A percentile compares a stretch with the other conserved stretches of the same genome.
Conservation (phyloP, 1,139 yeast genomes). For the Yarrowia galli region DNA sequence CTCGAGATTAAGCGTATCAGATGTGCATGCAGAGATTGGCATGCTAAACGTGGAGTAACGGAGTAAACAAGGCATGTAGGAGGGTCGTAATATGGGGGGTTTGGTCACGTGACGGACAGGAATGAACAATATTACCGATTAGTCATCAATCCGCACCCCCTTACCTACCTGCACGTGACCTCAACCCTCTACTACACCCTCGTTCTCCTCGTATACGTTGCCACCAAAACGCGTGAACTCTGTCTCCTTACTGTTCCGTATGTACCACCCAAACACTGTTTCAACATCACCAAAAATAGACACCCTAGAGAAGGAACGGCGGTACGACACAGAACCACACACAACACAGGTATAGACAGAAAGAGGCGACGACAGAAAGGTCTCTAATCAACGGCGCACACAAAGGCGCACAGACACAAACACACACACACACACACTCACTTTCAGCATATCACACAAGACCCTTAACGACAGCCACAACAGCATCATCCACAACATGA, state of each 20-base stretch:
- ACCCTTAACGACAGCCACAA: too few relatives aligned
- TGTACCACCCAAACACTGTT: constrained; percentile 20
- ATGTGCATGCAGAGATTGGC: constrained; percentile 34
- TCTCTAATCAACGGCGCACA: background rate
- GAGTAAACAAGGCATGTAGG: constrained; percentile 1
- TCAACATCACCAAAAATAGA: constrained; percentile 26
- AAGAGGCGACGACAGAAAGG: background rate
- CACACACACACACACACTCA: background rate
- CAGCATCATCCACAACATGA: background rate
- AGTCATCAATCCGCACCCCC: too few relatives aligned
- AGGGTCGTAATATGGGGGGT: background rate
- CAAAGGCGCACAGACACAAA: background rate
- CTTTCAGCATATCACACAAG: background rate
- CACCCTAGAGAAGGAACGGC: background rate
- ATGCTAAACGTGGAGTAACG: background rate
- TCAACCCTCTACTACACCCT: background rate
- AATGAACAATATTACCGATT: too few relatives aligned
- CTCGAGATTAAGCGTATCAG: constrained; percentile 10
- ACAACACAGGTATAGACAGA: background rate
- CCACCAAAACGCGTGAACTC: constrained; percentile 33
- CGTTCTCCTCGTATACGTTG: background rate
- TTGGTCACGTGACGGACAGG: too few relatives aligned
- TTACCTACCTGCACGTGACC: too few relatives aligned
- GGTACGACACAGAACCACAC: background rate
- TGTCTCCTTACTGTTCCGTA: background rate